These are phyloP conservation scores for Debaryomyces nepalensis DNA, from an alignment of 1,139 yeast species.

Conservation along the genomic window DNA sequence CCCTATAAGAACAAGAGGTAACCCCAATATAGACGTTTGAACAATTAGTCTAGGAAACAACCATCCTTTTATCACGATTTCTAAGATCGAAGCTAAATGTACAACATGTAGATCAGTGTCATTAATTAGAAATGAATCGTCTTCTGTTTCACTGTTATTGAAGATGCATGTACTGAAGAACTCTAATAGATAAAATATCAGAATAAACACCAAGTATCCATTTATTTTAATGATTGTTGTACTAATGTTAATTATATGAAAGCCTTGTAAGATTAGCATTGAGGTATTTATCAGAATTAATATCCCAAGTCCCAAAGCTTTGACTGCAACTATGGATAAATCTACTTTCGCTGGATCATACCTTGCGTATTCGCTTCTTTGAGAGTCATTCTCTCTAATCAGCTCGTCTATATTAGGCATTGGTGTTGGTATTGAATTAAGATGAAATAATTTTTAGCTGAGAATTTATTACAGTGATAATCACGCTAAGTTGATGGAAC, in stretches of 20 bases:
- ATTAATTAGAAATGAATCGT: conserved; percentile 75
- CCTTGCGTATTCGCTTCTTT: conserved; percentile 11
- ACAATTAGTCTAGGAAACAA: conserved; percentile 3
- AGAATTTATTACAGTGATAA: conserved; percentile 1
- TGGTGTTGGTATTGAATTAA: not conserved
- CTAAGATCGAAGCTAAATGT: conserved; percentile 44
- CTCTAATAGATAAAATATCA: conserved; percentile 79
- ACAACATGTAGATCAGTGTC: conserved; percentile 76
- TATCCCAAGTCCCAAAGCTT: conserved; percentile 40
- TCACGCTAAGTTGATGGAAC: conserved; percentile 7
- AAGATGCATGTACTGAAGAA: conserved; percentile 76
- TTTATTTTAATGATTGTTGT: conserved; percentile 15
- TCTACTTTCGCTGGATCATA: conserved; percentile 37
- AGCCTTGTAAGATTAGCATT: conserved; percentile 15
- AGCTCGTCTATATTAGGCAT: not conserved
- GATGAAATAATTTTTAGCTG: not conserved
- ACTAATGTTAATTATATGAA: conserved; percentile 3
- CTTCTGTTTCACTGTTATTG: conserved; percentile 67
- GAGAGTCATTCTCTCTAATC: not conserved
- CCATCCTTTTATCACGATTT: conserved; percentile 22
- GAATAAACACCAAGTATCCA: conserved; percentile 55
- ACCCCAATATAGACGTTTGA: conserved; percentile 41
- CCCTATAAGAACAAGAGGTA: conserved; percentile 55
- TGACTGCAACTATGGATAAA: conserved; percentile 36
- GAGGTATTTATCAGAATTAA: conserved; percentile 23